These are phyloP conservation scores for Fragilariopsis cylindrus DNA, from an alignment of 108 stramenopile genomes.

Conservation along the genomic window DNA sequence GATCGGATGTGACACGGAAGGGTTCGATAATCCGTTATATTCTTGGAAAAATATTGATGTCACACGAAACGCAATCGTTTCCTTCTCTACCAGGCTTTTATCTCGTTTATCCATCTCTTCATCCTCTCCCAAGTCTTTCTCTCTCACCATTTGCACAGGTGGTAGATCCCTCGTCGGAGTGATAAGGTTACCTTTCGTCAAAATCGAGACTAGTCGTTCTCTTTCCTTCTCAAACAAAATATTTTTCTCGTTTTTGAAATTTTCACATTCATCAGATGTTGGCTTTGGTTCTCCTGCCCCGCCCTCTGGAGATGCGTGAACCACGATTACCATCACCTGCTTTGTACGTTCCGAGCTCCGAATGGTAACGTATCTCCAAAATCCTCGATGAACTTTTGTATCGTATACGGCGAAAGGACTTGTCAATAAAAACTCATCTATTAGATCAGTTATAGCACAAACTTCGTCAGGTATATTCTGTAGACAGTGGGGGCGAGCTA, in stretches of 20 bases:
- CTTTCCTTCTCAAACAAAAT: constrained; percentile 59
- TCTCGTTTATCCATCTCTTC: constrained; percentile 24
- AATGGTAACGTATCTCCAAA: constrained; percentile 77
- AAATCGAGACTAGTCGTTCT: constrained; percentile 46
- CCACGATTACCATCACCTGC: constrained; percentile 70
- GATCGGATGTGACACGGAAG: constrained; percentile 79
- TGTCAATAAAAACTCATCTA: constrained; percentile 58
- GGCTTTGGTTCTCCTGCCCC: constrained; percentile 49
- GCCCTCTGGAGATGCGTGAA: constrained; percentile 64
- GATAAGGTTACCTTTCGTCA: constrained; percentile 41
- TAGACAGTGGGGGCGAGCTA: constrained; percentile 69
- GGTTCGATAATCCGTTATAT: constrained; percentile 74
- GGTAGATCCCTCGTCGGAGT: constrained; percentile 28
- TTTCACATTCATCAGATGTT: constrained; percentile 38
- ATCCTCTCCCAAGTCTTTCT: constrained; percentile 16
- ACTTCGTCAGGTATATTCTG: constrained; percentile 78
- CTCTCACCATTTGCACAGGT: constrained; percentile 19
- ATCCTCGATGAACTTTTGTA: constrained; percentile 56
- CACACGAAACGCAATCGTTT: constrained; percentile 24
- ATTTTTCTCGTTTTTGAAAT: constrained; percentile 9
- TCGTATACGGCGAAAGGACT: constrained; percentile 72
- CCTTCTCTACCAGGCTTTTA: constrained; percentile 2
- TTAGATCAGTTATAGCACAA: constrained; percentile 58
- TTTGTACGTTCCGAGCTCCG: constrained; percentile 62
- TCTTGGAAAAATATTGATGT: constrained; percentile 86